Evolutionary conservation across 305 asterid species (phyloP).

Genomic region (Fraxinus paxiana): DNA sequence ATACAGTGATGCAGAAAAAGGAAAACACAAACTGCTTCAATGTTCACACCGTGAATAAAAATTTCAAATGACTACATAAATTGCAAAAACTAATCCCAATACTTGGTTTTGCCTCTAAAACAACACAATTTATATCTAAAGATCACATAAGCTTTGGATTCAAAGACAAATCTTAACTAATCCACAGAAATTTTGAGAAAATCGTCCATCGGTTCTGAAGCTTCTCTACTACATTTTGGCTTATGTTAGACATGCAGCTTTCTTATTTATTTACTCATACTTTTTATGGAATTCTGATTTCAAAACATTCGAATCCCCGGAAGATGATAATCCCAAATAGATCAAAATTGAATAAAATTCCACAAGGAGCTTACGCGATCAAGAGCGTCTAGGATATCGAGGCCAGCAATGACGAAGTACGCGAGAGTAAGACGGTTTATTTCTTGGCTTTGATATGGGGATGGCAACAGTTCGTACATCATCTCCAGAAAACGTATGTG

Average conservation of each 20-base stretch:
- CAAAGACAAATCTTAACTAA: neutral
- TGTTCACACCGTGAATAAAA: neutral
- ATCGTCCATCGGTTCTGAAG: neutral
- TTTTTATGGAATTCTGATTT: neutral
- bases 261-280: neutral
- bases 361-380: slow-evolving; percentile 45
- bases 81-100: neutral
- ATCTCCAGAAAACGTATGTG: slow-evolving; percentile 58
- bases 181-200: neutral
- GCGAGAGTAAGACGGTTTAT: slow-evolving; percentile 89
- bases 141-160: neutral
- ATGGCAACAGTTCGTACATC: slow-evolving; percentile 74
- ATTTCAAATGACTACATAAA: neutral
- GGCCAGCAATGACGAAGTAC: slow-evolving; percentile 67
- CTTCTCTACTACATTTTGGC: neutral
- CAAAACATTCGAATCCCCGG: neutral
- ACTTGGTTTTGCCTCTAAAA: neutral
- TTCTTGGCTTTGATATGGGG: slow-evolving; percentile 68
- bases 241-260: neutral
- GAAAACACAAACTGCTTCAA: neutral
- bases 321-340: neutral
- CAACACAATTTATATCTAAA: neutral
- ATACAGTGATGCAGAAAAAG: neutral
- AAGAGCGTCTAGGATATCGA: slow-evolving; percentile 66
- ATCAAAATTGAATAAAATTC: neutral